phyloP scores from a whole-genome alignment of 2,329 filamentous ascomycete genomes.

The Verticillium tricorpus region DNA sequence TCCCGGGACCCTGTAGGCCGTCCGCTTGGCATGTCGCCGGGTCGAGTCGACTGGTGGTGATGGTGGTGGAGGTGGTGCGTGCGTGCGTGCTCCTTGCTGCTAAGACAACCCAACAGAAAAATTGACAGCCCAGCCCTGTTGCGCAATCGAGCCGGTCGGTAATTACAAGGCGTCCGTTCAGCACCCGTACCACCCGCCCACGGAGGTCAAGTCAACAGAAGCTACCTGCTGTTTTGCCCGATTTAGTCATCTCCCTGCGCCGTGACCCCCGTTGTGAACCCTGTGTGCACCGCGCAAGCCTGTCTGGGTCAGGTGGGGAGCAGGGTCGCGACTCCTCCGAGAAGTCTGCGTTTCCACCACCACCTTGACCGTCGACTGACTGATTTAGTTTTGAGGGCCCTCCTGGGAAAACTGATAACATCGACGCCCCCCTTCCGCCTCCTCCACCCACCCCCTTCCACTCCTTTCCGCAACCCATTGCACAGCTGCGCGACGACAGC shows the following conservation, averaged over 20 bases:
- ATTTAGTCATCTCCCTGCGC: too few species aligned
- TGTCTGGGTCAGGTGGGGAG: background rate
- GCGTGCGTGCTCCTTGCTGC: background rate
- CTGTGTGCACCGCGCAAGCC: background rate
- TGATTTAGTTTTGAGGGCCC: background rate
- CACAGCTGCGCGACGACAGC: background rate
- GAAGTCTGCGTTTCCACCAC: background rate
- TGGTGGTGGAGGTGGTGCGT: background rate
- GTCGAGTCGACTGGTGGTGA: background rate
- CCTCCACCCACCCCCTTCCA: background rate
- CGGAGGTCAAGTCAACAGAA: background rate
- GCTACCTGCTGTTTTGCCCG: background rate
- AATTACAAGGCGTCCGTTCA: background rate
- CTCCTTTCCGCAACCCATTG: background rate
- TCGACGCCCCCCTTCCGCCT: background rate
- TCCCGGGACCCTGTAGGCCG: background rate
- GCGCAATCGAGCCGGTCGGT: background rate
- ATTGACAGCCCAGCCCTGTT: background rate
- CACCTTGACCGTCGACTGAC: background rate
- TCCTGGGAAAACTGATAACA: background rate
- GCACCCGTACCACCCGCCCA: background rate
- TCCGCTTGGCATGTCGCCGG: background rate
- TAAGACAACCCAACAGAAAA: background rate
- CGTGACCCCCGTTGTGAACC: background rate
- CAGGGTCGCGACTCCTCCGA: background rate